These are phyloP conservation scores for Umbelopsis vinacea DNA, from an alignment of 192 early-diverging fungal genomes.

Conservation along the genomic window DNA sequence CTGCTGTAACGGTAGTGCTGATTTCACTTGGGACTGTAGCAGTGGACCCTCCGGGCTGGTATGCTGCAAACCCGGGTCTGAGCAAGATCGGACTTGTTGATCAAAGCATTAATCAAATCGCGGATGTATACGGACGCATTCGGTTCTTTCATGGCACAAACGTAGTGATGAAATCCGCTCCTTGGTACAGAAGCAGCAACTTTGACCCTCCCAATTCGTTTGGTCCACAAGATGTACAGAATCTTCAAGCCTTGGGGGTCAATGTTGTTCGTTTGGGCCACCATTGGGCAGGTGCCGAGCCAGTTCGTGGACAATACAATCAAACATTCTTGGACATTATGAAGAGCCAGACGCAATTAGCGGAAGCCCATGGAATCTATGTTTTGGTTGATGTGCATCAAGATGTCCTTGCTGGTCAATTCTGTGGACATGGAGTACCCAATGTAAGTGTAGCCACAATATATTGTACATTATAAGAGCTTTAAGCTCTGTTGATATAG, in stretches of 20 bases:
- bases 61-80: conserved; percentile 32
- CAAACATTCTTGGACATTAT: conserved; percentile 59
- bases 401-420: conserved; percentile 53
- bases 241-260: conserved; percentile 37
- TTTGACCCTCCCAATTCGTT: conserved; percentile 56
- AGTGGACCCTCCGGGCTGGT: conserved; percentile 25
- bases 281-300: conserved; percentile 70
- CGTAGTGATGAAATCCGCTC: conserved; percentile 59
- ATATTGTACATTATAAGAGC: too few relatives aligned
- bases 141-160: conserved; percentile 64
- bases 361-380: conserved; percentile 59
- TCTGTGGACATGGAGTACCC: conserved; percentile 59
- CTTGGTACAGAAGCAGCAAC: conserved; percentile 46
- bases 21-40: background rate
- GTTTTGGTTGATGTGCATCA: conserved; percentile 71
- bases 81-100: conserved; percentile 52
- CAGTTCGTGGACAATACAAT: conserved; percentile 59
- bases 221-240: conserved; percentile 46
- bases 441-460: conserved; percentile 27
- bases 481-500: too few relatives aligned
- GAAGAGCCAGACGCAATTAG: conserved; percentile 49
- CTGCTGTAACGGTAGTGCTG: background rate
- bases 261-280: conserved; percentile 45
- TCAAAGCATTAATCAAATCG: conserved; percentile 41
- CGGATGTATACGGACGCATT: conserved; percentile 52